Percentiles rank a stretch among this genome's conserved stretches.
phyloP scores from a whole-genome alignment of 768 basidiomycete species.

The Leccinum imitatum region DNA sequence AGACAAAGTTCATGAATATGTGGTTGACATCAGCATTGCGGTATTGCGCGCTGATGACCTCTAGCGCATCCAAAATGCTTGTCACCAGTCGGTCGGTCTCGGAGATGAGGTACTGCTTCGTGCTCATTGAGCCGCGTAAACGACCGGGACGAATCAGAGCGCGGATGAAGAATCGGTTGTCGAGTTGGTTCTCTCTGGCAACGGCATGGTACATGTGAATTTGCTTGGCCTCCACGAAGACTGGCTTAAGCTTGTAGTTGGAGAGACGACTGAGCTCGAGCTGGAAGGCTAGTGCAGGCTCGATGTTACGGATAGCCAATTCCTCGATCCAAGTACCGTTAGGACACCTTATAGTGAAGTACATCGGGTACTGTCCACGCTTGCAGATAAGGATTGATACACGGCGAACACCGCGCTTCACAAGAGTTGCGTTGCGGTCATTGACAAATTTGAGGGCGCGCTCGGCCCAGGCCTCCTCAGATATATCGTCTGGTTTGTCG shows the following conservation, averaged over 20 bases:
- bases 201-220: conserved; percentile 97
- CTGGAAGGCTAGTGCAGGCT: conserved; percentile 97
- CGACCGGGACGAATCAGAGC: conserved; percentile 95
- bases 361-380: conserved; percentile 87
- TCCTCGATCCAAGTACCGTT: conserved; percentile 87
- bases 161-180: conserved; percentile 96
- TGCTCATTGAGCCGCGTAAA: conserved; percentile 87
- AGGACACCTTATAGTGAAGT: conserved; percentile 84
- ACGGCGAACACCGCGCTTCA: conserved; percentile 82
- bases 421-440: conserved; percentile 58
- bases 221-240: conserved; percentile 95
- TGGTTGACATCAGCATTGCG: conserved; percentile 97
- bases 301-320: conserved; percentile 95
- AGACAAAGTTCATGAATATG: conserved; percentile 99
- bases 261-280: conserved; percentile 95
- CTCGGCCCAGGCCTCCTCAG: conserved; percentile 75
- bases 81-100: conserved; percentile 97
- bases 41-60: conserved; percentile 87
- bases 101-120: conserved; percentile 96
- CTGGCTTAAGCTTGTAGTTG: conserved; percentile 95
- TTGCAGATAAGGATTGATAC: conserved; percentile 91
- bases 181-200: conserved; percentile 95
- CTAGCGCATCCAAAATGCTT: conserved; percentile 89
- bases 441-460: conserved; percentile 73
- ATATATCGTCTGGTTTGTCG: conserved; percentile 72